Evolutionary conservation across 805 yeast species (phyloP).

Genomic region (Saccharomycopsis sp.): DNA sequence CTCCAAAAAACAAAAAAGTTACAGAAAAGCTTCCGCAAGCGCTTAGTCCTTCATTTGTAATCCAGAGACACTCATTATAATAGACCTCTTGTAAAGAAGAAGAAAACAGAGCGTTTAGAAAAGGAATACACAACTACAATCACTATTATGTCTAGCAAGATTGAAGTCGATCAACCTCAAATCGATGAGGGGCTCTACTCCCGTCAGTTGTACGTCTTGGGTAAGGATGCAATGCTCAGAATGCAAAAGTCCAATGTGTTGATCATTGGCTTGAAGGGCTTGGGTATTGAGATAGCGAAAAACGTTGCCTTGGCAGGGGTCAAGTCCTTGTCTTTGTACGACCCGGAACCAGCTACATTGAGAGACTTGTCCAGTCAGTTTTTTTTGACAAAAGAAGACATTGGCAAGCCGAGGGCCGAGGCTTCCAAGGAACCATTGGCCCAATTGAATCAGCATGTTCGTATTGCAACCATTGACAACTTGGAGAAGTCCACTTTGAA

Average conservation of each 20-base stretch:
- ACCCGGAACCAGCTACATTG: constrained; percentile 58
- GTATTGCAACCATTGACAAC: constrained; percentile 55
- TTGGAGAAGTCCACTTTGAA: constrained; percentile 46
- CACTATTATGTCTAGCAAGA: constrained; percentile 4
- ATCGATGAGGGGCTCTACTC: constrained; percentile 95
- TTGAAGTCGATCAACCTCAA: constrained; percentile 25
- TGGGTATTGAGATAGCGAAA: constrained; percentile 94
- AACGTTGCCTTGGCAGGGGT: constrained; percentile 97
- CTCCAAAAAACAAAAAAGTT: too few relatives aligned
- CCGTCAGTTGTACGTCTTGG: constrained; percentile 91
- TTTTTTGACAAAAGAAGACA: constrained; percentile 59
- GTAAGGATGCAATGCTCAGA: constrained; percentile 96
- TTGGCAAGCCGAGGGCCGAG: constrained; percentile 71
- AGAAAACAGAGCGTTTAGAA: too few relatives aligned
- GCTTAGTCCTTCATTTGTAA: too few relatives aligned
- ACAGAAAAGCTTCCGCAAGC: too few relatives aligned
- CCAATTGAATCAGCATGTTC: constrained; percentile 87
- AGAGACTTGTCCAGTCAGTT: constrained; percentile 84
- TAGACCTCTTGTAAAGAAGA: too few relatives aligned
- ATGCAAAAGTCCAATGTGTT: constrained; percentile 94
- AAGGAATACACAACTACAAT: too few relatives aligned
- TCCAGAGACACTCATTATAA: too few relatives aligned
- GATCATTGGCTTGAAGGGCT: constrained; percentile 80
- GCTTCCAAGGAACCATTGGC: constrained; percentile 60
- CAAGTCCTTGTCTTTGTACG: constrained; percentile 78